Evolutionary conservation across 768 basidiomycete genomes (phyloP), one percentile per base, ranked within the genome.

Genomic region (Rhodosporidiobolus sp.): DNA sequence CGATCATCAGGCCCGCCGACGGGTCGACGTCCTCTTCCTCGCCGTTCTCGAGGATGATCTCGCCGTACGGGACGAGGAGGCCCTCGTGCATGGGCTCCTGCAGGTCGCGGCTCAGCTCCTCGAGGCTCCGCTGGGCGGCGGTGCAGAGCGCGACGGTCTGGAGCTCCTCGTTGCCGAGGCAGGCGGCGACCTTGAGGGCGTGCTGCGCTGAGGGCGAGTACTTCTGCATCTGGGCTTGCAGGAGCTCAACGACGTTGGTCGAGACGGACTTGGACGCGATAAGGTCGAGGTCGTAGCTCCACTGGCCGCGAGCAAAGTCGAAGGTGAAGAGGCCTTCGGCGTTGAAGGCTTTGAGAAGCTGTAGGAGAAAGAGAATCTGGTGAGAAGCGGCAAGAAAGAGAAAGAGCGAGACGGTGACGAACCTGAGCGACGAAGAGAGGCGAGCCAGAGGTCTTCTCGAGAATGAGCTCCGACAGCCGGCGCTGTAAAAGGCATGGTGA

Each of bases 201-300:
- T 52, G 16, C 45, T 69, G 74, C 28, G 63, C 38, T 5, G 11
- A n/a, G 0, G 67, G 49, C n/a, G 60, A 34, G 63, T 66, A 75
- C 46, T 65, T 69, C 35, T 10, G 20, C 55, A 75, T 60, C 56
- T 72, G 70, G 20, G 61, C 67, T 20, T 53, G 60, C 19, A 75
- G 74, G 24, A 75, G 70, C 26, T 69, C 67, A 67, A 75, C 74
- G 56, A 75, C 67, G 61, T 71, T 56, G 38, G 74, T 65, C 8
- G 70, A 72, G 35, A 72, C 58, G 32, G 60, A 34, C 54, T 65
- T 67, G 22, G 30, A 48, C 11, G 74, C 67, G 56, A 72, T 68
- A 0, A 59, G 16, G 70, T 65, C 67, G 49, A 75, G 67, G 46
- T 75, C 74, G 67, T 63, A 75, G 11, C 32, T 4, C 74, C 74